Percentiles rank a stretch among this genome's conserved stretches.
These are phyloP conservation scores for Phtheirospermum japonicum DNA, from an alignment of 257 asterid genomes.

Conservation along the genomic window DNA sequence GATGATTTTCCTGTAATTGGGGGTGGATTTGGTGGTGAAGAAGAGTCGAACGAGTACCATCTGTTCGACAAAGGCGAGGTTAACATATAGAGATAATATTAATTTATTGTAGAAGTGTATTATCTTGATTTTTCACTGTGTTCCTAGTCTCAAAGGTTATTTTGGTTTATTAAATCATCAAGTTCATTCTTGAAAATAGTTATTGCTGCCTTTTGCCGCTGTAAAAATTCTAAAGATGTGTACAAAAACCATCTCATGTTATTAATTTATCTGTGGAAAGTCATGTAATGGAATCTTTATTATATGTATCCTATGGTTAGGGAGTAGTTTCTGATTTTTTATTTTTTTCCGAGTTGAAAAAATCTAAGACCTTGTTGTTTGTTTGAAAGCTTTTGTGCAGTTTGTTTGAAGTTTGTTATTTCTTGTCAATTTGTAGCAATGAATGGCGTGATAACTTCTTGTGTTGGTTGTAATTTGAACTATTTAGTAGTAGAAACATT, in stretches of 20 bases:
- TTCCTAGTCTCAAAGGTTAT: conserved; percentile 1
- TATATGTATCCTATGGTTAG: background rate
- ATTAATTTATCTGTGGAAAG: conserved; percentile 1
- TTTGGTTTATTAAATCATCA: conserved; percentile 1
- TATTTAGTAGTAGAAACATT: too few relatives aligned
- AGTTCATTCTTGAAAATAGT: background rate
- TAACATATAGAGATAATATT: background rate
- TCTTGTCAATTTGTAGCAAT: too few relatives aligned
- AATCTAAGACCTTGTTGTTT: too few relatives aligned
- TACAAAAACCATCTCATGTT: background rate
- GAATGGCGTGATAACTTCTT: too few relatives aligned
- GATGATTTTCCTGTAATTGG: conserved; percentile 39
- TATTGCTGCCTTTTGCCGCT: background rate
- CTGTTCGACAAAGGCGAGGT: conserved; percentile 91
- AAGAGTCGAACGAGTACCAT: conserved; percentile 68
- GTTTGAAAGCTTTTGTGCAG: too few relatives aligned
- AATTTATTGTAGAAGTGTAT: background rate
- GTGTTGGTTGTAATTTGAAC: too few relatives aligned
- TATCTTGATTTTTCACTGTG: conserved; percentile 7
- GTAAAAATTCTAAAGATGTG: background rate
- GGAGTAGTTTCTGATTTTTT: background rate
- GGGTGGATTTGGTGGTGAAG: conserved; percentile 53
- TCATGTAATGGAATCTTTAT: background rate
- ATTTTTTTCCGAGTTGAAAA: too few relatives aligned
- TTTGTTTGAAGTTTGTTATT: too few relatives aligned